Evolutionary conservation across 1,284 basidiomycete species (phyloP).

Genomic region (Cerioporus squamosus): DNA sequence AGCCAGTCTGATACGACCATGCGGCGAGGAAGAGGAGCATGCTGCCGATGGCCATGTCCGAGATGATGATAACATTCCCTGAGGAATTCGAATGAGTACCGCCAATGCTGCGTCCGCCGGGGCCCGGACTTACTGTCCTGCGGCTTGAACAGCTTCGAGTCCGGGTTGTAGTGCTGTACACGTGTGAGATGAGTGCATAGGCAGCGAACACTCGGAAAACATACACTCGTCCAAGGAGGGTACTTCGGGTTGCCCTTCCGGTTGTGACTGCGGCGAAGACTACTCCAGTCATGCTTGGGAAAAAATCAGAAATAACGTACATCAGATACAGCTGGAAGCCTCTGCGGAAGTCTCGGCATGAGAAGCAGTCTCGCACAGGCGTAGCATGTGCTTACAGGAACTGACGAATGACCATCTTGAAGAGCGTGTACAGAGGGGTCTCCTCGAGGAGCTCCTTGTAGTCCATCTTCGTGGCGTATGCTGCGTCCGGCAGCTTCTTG

Average conservation of each 20-base stretch:
- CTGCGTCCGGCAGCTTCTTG: constrained; percentile 33
- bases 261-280: constrained; percentile 29
- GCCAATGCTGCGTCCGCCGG: too few species aligned
- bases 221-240: constrained; percentile 38
- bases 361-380: background rate
- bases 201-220: background rate
- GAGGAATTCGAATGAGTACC: too few species aligned
- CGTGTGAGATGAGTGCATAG: background rate
- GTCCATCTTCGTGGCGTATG: constrained; percentile 33
- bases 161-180: constrained; percentile 38
- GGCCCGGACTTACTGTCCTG: constrained; percentile 27
- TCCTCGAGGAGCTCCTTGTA: constrained; percentile 46
- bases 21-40: constrained; percentile 46
- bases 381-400: constrained; percentile 37
- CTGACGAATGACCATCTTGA: constrained; percentile 56
- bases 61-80: constrained; percentile 49
- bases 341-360: constrained; percentile 18
- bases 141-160: constrained; percentile 37
- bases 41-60: constrained; percentile 58
- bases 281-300: background rate
- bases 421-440: constrained; percentile 61
- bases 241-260: constrained; percentile 41
- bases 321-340: constrained; percentile 41
- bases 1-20: constrained; percentile 41
- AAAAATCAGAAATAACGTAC: constrained; percentile 22